Conservation (phyloP, 177 flowering plant species). For the Vitis hybrid region DNA sequence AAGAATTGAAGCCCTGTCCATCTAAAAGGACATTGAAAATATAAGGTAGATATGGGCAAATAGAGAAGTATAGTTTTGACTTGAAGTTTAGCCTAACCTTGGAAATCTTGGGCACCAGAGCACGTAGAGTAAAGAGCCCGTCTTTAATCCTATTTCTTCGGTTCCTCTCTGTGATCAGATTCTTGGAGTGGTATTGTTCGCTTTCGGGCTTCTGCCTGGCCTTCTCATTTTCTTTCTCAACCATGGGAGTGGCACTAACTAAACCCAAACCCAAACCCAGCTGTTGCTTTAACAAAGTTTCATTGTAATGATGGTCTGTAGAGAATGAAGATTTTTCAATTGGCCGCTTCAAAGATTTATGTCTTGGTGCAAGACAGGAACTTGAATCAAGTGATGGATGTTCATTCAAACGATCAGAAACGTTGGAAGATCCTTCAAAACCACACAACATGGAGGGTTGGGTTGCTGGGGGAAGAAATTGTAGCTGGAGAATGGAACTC, state of each 20-base stretch:
- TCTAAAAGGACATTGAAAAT: slow-evolving; percentile 27
- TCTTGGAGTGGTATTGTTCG: slow-evolving; percentile 37
- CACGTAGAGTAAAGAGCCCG: slow-evolving; percentile 45
- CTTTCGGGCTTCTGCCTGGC: slow-evolving; percentile 11
- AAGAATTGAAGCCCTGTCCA: slow-evolving; percentile 53
- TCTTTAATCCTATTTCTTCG: slow-evolving; percentile 57
- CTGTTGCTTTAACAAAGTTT: slow-evolving; percentile 2
- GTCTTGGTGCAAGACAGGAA: slow-evolving; percentile 10
- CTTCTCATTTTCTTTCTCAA: slow-evolving; percentile 12
- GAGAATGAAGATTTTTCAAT: slow-evolving; percentile 2
- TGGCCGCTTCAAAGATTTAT: slow-evolving; percentile 9
- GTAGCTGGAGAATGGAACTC: slow-evolving; percentile 7
- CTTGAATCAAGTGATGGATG: slow-evolving; percentile 17
- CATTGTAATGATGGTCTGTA: not conserved
- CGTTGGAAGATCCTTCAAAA: slow-evolving; percentile 39
- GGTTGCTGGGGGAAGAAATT: slow-evolving; percentile 13
- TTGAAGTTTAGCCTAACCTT: slow-evolving; percentile 37
- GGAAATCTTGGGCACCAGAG: slow-evolving; percentile 74
- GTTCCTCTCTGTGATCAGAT: slow-evolving; percentile 59
- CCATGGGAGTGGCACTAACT: not conserved
- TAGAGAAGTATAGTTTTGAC: not conserved
- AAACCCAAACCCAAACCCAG: not conserved
- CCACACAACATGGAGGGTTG: slow-evolving; percentile 10
- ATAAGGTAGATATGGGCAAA: not conserved
- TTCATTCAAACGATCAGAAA: slow-evolving; percentile 34